phyloP scores from a whole-genome alignment of 1,284 basidiomycete species.

The Sporisorium graminicola region DNA sequence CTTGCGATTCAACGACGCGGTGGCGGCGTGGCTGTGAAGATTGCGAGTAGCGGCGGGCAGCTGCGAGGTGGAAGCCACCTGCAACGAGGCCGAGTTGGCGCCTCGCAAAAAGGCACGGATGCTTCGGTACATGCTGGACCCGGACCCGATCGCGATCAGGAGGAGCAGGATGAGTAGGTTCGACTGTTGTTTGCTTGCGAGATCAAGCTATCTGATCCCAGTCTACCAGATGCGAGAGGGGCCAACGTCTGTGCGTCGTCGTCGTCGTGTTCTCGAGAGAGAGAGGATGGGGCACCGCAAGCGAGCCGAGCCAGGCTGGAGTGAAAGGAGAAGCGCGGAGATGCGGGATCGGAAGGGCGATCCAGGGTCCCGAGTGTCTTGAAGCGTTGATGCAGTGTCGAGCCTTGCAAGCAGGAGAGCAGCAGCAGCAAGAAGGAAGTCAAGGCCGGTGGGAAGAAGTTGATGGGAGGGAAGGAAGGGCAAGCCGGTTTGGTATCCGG shows the following conservation, averaged over 20 bases:
- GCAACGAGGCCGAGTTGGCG: slow-evolving; percentile 43
- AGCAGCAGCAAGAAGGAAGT: slow-evolving; percentile 18
- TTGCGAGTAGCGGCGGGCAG: slow-evolving; percentile 29
- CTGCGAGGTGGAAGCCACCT: slow-evolving; percentile 43
- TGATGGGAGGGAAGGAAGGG: slow-evolving; percentile 15
- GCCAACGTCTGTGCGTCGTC: slow-evolving; percentile 28
- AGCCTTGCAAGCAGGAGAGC: slow-evolving; percentile 21
- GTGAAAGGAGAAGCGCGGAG: slow-evolving; percentile 25
- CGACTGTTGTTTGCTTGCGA: not conserved
- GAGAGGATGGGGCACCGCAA: too few species aligned
- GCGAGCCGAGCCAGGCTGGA: slow-evolving; percentile 10
- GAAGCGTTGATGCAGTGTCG: slow-evolving; percentile 8
- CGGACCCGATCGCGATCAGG: slow-evolving; percentile 4
- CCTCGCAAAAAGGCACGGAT: slow-evolving; percentile 44
- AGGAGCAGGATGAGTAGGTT: too few species aligned
- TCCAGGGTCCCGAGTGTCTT: slow-evolving; percentile 28
- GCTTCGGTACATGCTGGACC: slow-evolving; percentile 45
- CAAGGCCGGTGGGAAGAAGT: slow-evolving; percentile 9
- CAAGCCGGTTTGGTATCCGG: slow-evolving; percentile 52
- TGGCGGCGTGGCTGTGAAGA: slow-evolving; percentile 33
- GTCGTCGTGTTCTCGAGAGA: too few species aligned
- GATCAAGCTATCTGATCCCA: slow-evolving; percentile 29
- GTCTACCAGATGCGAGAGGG: slow-evolving; percentile 1
- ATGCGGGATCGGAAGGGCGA: slow-evolving; percentile 22
- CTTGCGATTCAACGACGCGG: slow-evolving; percentile 24